These are phyloP conservation scores for Amanita rimosa DNA, from an alignment of 768 basidiomycete genomes.

Conservation along the genomic window DNA sequence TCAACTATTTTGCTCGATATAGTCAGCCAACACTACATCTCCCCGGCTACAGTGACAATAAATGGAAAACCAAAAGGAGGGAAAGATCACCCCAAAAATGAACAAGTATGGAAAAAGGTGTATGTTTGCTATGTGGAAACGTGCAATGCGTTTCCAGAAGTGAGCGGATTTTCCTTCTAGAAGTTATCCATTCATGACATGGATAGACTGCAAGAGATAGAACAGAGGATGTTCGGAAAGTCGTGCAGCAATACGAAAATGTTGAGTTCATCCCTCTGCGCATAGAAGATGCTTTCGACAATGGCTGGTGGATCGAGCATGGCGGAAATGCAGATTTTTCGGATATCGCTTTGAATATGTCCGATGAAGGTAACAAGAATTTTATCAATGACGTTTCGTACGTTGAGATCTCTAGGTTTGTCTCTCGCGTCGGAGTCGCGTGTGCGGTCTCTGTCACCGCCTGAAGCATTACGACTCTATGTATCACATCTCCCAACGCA, in stretches of 20 bases:
- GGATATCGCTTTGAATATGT: constrained; percentile 33
- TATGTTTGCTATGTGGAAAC: constrained; percentile 63
- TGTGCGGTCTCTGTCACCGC: constrained; percentile 13
- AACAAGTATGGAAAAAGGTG: constrained; percentile 50
- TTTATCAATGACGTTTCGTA: not conserved
- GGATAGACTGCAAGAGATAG: constrained; percentile 38
- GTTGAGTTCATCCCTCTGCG: constrained; percentile 53
- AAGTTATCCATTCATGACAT: constrained; percentile 8
- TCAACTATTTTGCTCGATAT: constrained; percentile 67
- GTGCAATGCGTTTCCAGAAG: constrained; percentile 48
- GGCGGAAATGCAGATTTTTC: constrained; percentile 19
- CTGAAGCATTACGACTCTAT: constrained; percentile 31
- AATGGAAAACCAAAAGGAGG: constrained; percentile 34
- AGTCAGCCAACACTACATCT: constrained; percentile 47
- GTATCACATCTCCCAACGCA: constrained; percentile 62
- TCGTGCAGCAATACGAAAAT: constrained; percentile 29
- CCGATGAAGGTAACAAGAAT: constrained; percentile 34
- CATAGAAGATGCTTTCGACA: constrained; percentile 67
- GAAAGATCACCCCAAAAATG: constrained; percentile 53
- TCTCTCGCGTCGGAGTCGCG: constrained; percentile 16
- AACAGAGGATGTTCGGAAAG: constrained; percentile 35
- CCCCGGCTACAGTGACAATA: constrained; percentile 11
- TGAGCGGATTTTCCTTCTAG: constrained; percentile 21
- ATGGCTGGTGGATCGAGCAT: constrained; percentile 48
- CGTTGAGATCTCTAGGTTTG: constrained; percentile 16